Evolutionary conservation across 1,284 basidiomycete species (phyloP).

Genomic region (Pholiota adiposa): DNA sequence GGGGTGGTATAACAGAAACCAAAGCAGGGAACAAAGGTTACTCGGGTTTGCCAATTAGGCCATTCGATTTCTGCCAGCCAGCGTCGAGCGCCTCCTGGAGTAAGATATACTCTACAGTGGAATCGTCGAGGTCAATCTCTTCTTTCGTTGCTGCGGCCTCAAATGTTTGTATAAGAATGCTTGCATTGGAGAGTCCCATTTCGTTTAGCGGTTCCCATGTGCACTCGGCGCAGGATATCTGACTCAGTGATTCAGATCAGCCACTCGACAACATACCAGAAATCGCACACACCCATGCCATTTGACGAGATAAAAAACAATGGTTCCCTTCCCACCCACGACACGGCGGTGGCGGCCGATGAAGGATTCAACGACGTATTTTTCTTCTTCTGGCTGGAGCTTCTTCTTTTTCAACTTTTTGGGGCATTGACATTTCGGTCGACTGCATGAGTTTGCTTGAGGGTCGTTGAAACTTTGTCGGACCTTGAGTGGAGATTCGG

Average conservation of each 20-base stretch:
- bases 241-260: neutral
- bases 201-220: slow-evolving; percentile 42
- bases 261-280: slow-evolving; percentile 13
- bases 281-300: slow-evolving; percentile 38
- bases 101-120: slow-evolving; percentile 27
- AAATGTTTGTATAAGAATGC: slow-evolving; percentile 32
- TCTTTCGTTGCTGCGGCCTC: slow-evolving; percentile 28
- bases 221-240: slow-evolving; percentile 38
- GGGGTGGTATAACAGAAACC: too few relatives aligned
- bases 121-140: slow-evolving; percentile 30
- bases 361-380: slow-evolving; percentile 20
- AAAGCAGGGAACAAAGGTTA: too few relatives aligned
- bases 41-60: too few relatives aligned
- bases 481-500: slow-evolving; percentile 13
- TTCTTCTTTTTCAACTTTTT: slow-evolving; percentile 6
- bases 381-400: slow-evolving; percentile 5
- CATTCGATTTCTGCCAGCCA: slow-evolving; percentile 30
- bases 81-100: slow-evolving; percentile 36
- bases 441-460: slow-evolving; percentile 11
- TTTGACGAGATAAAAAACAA: slow-evolving; percentile 36
- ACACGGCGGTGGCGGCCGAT: slow-evolving; percentile 19
- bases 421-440: slow-evolving; percentile 18
- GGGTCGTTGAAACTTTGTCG: neutral
- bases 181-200: slow-evolving; percentile 26
- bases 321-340: slow-evolving; percentile 17